phyloP scores from a whole-genome alignment of 2,329 filamentous ascomycete species.

The Paecilomyces sp. region DNA sequence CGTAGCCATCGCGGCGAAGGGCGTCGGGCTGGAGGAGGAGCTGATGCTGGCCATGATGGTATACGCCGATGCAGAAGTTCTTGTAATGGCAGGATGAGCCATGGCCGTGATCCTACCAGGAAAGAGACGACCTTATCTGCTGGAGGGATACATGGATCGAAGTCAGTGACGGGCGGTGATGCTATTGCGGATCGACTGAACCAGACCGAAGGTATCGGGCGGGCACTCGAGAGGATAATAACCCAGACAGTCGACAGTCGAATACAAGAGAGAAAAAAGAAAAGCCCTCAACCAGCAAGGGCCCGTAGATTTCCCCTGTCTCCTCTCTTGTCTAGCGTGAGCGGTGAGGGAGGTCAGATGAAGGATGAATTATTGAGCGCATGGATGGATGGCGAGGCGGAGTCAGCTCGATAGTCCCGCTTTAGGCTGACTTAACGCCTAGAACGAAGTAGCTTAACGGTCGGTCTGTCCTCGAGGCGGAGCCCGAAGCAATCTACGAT shows the following conservation, averaged over 20 bases:
- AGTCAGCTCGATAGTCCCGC: background rate
- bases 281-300: background rate
- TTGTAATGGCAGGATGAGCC: background rate
- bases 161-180: slow-evolving; percentile 5
- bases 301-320: background rate
- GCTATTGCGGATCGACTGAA: slow-evolving; percentile 3
- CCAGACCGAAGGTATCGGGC: background rate
- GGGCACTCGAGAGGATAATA: background rate
- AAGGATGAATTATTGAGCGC: background rate
- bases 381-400: background rate
- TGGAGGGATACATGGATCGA: slow-evolving; percentile 8
- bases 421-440: background rate
- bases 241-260: background rate
- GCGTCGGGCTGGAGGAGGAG: background rate
- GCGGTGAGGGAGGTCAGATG: background rate
- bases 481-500: too few species aligned
- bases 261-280: background rate
- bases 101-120: background rate
- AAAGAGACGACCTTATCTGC: slow-evolving; percentile 7
- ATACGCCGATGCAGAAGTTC: background rate
- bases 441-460: background rate
- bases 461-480: too few species aligned
- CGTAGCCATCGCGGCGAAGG: background rate
- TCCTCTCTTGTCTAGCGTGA: background rate
- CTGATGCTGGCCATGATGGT: background rate